A percentile compares a stretch with the other conserved stretches of the same genome.
Conservation (phyloP, 176 grass and related monocot genomes). For the Ampelocalamus luodianensis region DNA sequence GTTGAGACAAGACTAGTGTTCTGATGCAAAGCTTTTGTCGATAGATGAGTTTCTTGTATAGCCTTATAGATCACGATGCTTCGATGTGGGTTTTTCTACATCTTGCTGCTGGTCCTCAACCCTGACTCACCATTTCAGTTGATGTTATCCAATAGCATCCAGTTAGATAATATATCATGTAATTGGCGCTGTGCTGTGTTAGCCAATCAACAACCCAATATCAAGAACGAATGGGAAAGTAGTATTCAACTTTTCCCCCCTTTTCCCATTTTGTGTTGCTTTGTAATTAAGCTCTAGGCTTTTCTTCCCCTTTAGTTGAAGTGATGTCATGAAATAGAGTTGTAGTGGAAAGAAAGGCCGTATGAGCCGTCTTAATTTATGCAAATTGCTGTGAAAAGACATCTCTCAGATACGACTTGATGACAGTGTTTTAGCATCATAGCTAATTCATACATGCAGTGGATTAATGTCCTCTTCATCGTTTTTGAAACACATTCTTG, state of each 20-base stretch:
- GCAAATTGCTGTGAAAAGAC: slow-evolving; percentile 41
- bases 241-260: not conserved
- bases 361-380: slow-evolving; percentile 32
- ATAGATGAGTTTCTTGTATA: slow-evolving; percentile 66
- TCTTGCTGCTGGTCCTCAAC: slow-evolving; percentile 46
- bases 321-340: slow-evolving; percentile 41
- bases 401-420: slow-evolving; percentile 16
- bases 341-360: slow-evolving; percentile 42
- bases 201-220: slow-evolving; percentile 45
- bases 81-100: slow-evolving; percentile 45
- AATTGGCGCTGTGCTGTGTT: slow-evolving; percentile 40
- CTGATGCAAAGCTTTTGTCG: slow-evolving; percentile 48
- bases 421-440: slow-evolving; percentile 3
- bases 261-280: slow-evolving; percentile 30
- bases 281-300: slow-evolving; percentile 54
- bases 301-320: slow-evolving; percentile 30
- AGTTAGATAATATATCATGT: slow-evolving; percentile 17
- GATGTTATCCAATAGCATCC: slow-evolving; percentile 32
- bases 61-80: slow-evolving; percentile 49
- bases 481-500: slow-evolving; percentile 10
- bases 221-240: slow-evolving; percentile 39
- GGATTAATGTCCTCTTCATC: not conserved
- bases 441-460: not conserved
- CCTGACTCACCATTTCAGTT: slow-evolving; percentile 29
- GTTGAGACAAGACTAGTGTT: slow-evolving; percentile 35